Base-by-base conservation (phyloP, 768 basidiomycete genomes). In the Suillus clintonianus region DNA sequence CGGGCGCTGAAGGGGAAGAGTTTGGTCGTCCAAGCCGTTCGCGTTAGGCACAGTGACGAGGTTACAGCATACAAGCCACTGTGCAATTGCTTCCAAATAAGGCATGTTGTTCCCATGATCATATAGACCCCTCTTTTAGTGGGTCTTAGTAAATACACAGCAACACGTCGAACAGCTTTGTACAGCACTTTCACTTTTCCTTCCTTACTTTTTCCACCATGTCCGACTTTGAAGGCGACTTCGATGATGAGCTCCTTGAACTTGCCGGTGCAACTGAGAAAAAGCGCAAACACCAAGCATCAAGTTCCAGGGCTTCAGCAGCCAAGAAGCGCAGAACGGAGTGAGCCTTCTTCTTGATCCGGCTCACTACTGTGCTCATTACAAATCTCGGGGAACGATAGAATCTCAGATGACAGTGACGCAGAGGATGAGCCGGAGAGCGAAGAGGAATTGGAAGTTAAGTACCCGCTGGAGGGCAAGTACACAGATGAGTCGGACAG, bases 391-490 rank as follows among this genome's bases (percentile, higher is more conserved):
- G 56, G 56, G 22, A 57, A 67, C 67, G 62, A 64, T 66, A 83
- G 81, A 55, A 74, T 75, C 64, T 78, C 78, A 15, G 80, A 83
- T 37, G 84, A 85, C 39, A 77, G 70, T 30, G 74, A 76, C 9
- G 87, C 88, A 19, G 86, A 84, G 39, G 79, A 82, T 45, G 83
- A 77, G 24, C 82, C 83, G 13, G 90, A 91, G 69, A 89, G 86
- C 64, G 90, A 91, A 68, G 82, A 81, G 59, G 86, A 85, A 61
- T 84, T 83, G 36, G 82, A 81, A 5, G 72, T 74, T 14, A 89
- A 93, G 4, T 99, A 94, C 73, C 96, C 95, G 0, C 79, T 97
- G 14, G 97, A 99, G 70, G 95, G 94, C 57, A 93, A 94, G 76
- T 99, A 92, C 72, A 85, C 84, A 63, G 89, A 97, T 71, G 94